Conservation (phyloP, 768 basidiomycete genomes). For the Podaxis pistillaris region DNA sequence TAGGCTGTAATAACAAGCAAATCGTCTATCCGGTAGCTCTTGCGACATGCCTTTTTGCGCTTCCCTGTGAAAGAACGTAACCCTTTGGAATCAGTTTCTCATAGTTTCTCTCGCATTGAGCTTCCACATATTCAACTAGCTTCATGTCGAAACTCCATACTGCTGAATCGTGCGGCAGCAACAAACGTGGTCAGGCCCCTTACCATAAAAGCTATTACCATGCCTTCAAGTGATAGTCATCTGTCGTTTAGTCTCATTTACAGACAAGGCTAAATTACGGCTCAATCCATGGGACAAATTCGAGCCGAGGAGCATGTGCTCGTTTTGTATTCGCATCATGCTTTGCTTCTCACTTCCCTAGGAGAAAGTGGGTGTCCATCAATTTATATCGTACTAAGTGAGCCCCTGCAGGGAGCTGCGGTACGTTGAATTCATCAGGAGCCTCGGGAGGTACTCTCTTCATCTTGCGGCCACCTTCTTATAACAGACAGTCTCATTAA, state of each 20-base stretch:
- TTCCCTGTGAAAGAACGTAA: too few relatives aligned
- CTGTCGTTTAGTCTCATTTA: background rate
- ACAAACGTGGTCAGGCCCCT: background rate
- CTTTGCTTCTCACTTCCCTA: background rate
- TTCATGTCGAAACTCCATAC: background rate
- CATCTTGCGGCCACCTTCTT: background rate
- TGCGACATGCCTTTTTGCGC: too few relatives aligned
- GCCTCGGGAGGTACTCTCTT: background rate
- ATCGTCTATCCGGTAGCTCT: too few relatives aligned
- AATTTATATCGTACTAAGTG: background rate
- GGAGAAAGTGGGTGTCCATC: background rate
- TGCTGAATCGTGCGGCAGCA: background rate
- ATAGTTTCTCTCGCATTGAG: background rate
- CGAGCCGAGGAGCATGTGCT: background rate
- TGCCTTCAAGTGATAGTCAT: background rate
- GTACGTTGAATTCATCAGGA: background rate
- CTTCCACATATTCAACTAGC: background rate
- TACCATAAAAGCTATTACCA: background rate
- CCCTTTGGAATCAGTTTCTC: too few relatives aligned
- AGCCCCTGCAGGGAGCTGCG: background rate
- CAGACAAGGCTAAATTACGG: background rate
- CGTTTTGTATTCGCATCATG: background rate
- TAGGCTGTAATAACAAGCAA: too few relatives aligned
- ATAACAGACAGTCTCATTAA: too few relatives aligned
- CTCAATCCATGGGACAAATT: background rate